Evolutionary conservation across 345 rosid genomes (phyloP).

Genomic region (Rhodomyrtus tomentosa): DNA sequence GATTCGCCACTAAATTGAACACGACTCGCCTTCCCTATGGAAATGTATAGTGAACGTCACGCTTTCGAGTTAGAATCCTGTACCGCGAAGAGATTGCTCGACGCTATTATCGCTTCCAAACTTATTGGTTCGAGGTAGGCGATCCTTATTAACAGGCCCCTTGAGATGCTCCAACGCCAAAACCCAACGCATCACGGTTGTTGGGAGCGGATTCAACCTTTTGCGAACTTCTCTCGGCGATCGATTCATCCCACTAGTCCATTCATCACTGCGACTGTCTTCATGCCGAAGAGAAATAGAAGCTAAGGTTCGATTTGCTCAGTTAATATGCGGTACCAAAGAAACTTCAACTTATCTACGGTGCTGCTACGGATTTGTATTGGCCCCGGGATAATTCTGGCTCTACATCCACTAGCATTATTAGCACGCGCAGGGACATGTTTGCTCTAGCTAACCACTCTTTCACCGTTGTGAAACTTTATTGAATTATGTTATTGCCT

Average conservation of each 20-base stretch:
- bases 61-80: fast-evolving
- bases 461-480: too few species aligned
- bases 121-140: too few species aligned
- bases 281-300: background rate
- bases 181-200: too few species aligned
- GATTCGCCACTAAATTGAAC: background rate
- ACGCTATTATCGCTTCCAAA: background rate
- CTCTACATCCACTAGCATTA: fast-evolving
- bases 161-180: too few species aligned
- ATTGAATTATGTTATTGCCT: too few species aligned
- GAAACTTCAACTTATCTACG: background rate
- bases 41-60: fast-evolving
- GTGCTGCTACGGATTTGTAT: background rate
- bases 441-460: background rate
- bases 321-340: background rate
- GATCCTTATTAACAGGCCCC: too few species aligned
- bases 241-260: fast-evolving
- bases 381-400: fast-evolving
- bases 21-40: fast-evolving
- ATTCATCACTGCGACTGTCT: fast-evolving
- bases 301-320: background rate
- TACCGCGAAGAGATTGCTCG: fast-evolving
- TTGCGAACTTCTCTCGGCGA: background rate
- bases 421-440: fast-evolving
- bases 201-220: fast-evolving